These are phyloP conservation scores for Abrus pulchellus DNA, from an alignment of 306 rosid genomes.

Conservation along the genomic window DNA sequence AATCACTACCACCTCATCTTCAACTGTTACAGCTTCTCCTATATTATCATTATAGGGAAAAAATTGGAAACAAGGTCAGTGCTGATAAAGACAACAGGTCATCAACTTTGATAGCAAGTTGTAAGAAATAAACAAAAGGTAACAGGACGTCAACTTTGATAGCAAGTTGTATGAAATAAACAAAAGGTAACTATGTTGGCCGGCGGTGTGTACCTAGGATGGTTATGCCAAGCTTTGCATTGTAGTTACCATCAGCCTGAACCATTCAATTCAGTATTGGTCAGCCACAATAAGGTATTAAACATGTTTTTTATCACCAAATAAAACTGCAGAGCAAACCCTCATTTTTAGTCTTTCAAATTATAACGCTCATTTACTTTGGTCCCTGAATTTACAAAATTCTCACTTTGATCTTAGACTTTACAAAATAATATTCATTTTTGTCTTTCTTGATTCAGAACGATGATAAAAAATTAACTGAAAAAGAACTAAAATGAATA, in stretches of 20 bases:
- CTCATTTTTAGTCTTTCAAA: too few relatives aligned
- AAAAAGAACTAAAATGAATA: too few relatives aligned
- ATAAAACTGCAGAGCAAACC: not conserved
- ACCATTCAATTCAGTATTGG: conserved; percentile 47
- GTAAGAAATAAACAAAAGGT: not conserved
- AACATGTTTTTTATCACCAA: conserved; percentile 8
- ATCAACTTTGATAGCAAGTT: conserved; percentile 16
- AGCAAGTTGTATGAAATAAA: not conserved
- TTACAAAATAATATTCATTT: too few relatives aligned
- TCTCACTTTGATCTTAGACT: too few relatives aligned
- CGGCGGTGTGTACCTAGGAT: conserved; percentile 68
- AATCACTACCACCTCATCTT: conserved; percentile 87
- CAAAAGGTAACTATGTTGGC: not conserved
- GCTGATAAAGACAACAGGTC: not conserved
- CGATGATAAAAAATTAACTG: too few relatives aligned
- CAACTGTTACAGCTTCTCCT: conserved; percentile 93
- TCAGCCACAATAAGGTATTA: conserved; percentile 37
- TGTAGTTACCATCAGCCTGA: conserved; percentile 88
- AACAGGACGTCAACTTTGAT: conserved; percentile 6
- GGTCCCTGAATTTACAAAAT: too few relatives aligned
- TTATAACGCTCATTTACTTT: too few relatives aligned
- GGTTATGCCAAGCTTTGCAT: conserved; percentile 86
- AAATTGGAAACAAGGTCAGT: conserved; percentile 29
- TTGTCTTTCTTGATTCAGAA: too few relatives aligned
- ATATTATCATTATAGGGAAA: conserved; percentile 11